Conservation (phyloP, 139 green algal genomes). For the Chlorella sp. region DNA sequence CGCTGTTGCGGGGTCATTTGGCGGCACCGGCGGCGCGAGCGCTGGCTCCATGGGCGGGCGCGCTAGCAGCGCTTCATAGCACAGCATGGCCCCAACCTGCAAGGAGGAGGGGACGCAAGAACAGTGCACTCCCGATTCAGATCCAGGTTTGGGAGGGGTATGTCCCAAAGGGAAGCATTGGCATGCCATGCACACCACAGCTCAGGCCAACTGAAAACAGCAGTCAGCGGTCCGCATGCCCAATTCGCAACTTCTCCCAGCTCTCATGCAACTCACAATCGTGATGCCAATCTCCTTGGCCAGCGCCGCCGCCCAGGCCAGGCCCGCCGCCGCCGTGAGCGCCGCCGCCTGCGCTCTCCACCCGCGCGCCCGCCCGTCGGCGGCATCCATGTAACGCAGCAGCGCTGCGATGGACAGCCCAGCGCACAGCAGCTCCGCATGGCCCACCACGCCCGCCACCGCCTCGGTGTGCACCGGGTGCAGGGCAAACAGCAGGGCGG, state of each 20-base stretch:
- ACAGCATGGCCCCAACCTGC: conserved; percentile 54
- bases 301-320: conserved; percentile 56
- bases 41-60: background rate
- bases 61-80: conserved; percentile 59
- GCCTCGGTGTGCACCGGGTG: conserved; percentile 80
- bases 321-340: conserved; percentile 37
- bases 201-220: too few relatives aligned
- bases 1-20: background rate
- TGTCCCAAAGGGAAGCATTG: too few relatives aligned
- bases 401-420: conserved; percentile 55
- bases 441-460: conserved; percentile 76
- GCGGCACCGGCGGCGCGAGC: background rate
- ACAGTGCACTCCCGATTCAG: too few relatives aligned
- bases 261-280: conserved; percentile 38
- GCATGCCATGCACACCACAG: too few relatives aligned
- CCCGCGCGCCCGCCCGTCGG: conserved; percentile 22
- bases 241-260: too few relatives aligned
- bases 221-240: too few relatives aligned
- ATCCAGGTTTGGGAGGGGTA: too few relatives aligned
- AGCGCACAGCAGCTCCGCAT: conserved; percentile 71
- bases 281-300: conserved; percentile 86
- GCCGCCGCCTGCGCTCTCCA: conserved; percentile 39
- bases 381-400: conserved; percentile 55
- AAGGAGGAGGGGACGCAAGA: background rate
- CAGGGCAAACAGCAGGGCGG: conserved; percentile 66